A percentile compares a stretch with the other conserved stretches of the same genome.
Conservation (phyloP, 108 stramenopile genomes). For the Epithemia pelagica region DNA sequence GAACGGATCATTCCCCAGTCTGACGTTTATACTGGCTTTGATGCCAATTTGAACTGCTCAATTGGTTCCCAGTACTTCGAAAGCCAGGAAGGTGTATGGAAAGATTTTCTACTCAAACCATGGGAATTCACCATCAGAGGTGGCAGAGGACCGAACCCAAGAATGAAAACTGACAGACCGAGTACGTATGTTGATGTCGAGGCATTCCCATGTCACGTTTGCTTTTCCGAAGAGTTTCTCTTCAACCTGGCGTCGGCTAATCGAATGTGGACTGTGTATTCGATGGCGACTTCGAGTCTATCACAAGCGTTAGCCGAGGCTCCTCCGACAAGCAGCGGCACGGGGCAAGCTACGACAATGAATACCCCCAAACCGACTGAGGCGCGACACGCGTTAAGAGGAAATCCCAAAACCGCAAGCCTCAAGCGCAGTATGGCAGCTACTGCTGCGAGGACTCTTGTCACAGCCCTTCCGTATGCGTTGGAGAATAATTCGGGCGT, state of each 20-base stretch:
- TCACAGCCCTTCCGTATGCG: constrained; percentile 69
- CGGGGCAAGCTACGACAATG: neutral
- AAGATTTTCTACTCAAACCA: constrained; percentile 47
- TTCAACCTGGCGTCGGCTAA: constrained; percentile 65
- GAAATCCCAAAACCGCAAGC: neutral
- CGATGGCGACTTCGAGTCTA: constrained; percentile 12
- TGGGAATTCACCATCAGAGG: constrained; percentile 71
- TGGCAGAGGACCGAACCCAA: constrained; percentile 35
- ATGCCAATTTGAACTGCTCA: constrained; percentile 29
- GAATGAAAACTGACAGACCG: constrained; percentile 39
- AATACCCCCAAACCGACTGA: neutral
- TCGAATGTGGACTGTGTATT: constrained; percentile 78
- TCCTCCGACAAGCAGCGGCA: neutral
- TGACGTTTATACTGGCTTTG: constrained; percentile 23
- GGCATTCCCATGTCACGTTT: constrained; percentile 59
- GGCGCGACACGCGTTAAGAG: neutral
- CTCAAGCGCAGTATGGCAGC: constrained; percentile 44
- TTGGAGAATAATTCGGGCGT: constrained; percentile 73
- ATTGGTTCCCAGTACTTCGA: constrained; percentile 81
- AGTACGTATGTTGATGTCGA: constrained; percentile 71
- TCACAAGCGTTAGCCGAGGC: neutral
- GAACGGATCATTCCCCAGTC: neutral
- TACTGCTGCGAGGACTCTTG: constrained; percentile 60
- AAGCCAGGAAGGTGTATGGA: constrained; percentile 51
- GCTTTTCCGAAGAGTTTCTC: constrained; percentile 81